Conservation (phyloP, 306 rosid genomes). For the Ochetophila trinervis region DNA sequence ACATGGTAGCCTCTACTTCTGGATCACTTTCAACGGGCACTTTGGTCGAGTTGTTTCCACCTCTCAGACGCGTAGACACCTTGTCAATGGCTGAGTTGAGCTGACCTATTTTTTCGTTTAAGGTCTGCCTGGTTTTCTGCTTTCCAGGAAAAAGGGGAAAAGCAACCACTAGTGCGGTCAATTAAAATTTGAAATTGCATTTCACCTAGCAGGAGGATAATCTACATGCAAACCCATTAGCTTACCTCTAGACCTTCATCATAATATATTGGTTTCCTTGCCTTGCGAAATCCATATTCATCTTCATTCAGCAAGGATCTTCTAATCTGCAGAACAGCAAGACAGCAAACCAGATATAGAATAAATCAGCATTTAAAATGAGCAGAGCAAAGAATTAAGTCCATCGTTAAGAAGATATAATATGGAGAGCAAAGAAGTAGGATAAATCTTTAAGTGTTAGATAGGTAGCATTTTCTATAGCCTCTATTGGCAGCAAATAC, state of each 20-base stretch:
- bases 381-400: background rate
- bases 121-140: conserved; percentile 76
- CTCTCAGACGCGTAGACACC: conserved; percentile 90
- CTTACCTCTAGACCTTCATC: conserved; percentile 94
- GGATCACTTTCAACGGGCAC: conserved; percentile 62
- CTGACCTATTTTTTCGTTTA: conserved; percentile 82
- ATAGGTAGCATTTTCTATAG: no score
- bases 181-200: background rate
- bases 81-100: conserved; percentile 94
- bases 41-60: conserved; percentile 61
- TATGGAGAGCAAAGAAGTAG: no score
- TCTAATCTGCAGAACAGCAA: conserved; percentile 62
- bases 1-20: conserved; percentile 69
- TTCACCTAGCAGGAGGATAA: background rate
- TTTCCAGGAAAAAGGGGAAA: conserved; percentile 24
- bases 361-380: background rate
- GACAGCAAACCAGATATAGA: background rate
- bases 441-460: no score
- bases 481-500: no score
- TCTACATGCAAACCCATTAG: conserved; percentile 1
- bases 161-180: background rate
- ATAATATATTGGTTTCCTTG: conserved; percentile 76
- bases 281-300: conserved; percentile 82
- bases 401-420: no score
- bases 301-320: conserved; percentile 77